Evolutionary conservation across 257 asterid genomes (phyloP), one percentile per base, ranked within the genome.

Genomic region (Verbascum thapsus): DNA sequence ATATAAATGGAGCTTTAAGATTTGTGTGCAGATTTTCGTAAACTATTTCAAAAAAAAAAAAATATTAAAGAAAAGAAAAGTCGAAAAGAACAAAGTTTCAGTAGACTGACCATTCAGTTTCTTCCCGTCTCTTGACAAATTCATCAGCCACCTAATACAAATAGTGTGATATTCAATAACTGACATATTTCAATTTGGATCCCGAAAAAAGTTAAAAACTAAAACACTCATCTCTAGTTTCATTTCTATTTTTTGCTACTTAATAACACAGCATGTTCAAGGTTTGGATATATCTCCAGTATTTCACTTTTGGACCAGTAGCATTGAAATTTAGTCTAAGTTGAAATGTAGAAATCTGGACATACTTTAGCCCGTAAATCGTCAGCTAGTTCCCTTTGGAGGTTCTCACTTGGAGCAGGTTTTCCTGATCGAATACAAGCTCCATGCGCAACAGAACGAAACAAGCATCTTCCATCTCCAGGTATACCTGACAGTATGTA

Each of bases 401-500:
- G 75, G 12, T 53, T 81, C 81, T 89, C 97, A 67, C 72, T 69
- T 1, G 91, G 97, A 52, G 88, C 81, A 53, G 87, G 82, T 66
- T 87, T 87, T 57, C 97, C 97, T 20, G 89, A 77, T 54, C 80
- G 77, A 40, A 87, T 37, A 73, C 96, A 89, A 79, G 99, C 97
- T 72, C 96, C 99, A 66, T 89, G 95, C 70, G 87, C 88, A 70
- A 92, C 83, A 6, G 99, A 89, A 20, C 99, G 97, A 72, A 92
- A 92, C 84, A 92, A 79, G 79, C 99, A 92, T 81, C 97, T 89
- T 53, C 99, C 99, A 23, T 92, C 99, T 70, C 99, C 99, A 61
- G 99, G 99, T 74, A 92, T 85, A 64, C 98, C 98, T 88, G 72
- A 57, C 49, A 67, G 13, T 34, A 47, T 73, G 68, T 38, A 76